Conservation (phyloP, 2,329 filamentous ascomycete genomes). For the Magnaporthiopsis poae region DNA sequence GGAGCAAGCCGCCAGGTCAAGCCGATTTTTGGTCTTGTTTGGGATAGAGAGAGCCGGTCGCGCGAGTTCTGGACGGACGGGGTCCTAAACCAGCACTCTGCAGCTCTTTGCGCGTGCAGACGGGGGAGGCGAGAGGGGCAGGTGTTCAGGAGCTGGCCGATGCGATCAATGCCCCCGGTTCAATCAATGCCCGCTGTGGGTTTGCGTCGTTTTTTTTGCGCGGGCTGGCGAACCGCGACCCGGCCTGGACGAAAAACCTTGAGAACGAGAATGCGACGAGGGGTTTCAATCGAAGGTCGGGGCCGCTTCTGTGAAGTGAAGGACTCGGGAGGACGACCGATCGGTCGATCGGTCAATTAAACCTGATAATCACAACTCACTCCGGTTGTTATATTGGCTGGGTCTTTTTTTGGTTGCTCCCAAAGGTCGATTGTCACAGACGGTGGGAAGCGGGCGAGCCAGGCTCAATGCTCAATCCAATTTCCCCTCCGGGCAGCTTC, state of each 20-base stretch:
- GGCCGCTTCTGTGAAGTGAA: too few relatives aligned
- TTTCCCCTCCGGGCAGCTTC: background rate
- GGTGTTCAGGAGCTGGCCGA: background rate
- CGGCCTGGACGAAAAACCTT: background rate
- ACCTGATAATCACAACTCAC: too few relatives aligned
- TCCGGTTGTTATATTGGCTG: background rate
- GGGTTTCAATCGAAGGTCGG: background rate
- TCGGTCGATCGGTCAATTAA: background rate
- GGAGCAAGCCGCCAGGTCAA: background rate
- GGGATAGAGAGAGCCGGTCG: background rate
- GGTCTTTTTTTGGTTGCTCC: background rate
- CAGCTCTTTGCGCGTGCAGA: background rate
- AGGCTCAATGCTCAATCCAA: background rate
- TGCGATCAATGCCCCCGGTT: background rate
- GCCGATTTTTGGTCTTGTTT: background rate
- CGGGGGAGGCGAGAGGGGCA: background rate
- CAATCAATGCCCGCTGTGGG: background rate
- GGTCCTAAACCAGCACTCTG: background rate
- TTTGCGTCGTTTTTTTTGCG: background rate
- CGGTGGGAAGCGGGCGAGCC: background rate
- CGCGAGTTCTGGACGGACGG: background rate
- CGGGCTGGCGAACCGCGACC: too few relatives aligned
- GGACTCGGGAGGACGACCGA: background rate
- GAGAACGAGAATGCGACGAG: background rate
- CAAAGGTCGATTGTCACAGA: too few relatives aligned